Evolutionary conservation across 1,284 basidiomycete species (phyloP), one percentile per base, ranked within the genome.

Genomic region (Ustanciosporium gigantosporum): DNA sequence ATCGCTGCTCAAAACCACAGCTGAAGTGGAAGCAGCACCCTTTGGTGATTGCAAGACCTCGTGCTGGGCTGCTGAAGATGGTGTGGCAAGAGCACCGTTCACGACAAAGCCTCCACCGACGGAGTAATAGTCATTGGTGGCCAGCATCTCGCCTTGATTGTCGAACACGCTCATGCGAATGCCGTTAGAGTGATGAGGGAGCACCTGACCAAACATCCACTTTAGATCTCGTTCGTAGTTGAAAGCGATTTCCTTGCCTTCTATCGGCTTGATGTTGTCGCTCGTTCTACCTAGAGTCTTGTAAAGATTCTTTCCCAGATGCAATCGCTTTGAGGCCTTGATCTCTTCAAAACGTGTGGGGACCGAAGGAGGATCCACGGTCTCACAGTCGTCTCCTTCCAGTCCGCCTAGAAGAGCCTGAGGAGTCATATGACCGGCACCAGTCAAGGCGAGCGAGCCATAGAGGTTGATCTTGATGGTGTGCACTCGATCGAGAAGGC

Each of bases 361-460:
- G 57, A 79, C 89, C 6, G 86, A 88, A 5, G 86, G 86, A 3
- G 88, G 88, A 68, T 92, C 89, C 49, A 92, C 87, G 1, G 89
- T 90, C 79, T 92, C 74, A 25, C 65, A 71, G 31, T 81, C 74
- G 48, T 69, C 75, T 81, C 88, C 91, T 83, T 94, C 90, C 22
- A 95, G 82, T 9, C 92, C 92, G 20, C 94, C 84, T 31, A 95
- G 83, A 59, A 96, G 86, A 3, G 92, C 91, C 79, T 94, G 89
- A 0, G 92, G 92, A 0, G 92, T 95, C 80, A 93, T 90, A 79
- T 95, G 93, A 1, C 91, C 91, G 82, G 90, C 90, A 20, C 92
- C 91, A 82, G 79, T 78, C 8, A 81, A 79, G 6, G 81, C 82
- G 2, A 84, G 73, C 14, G 79, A 81, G 4, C 83, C 83, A 53